Evolutionary conservation across 495 filamentous ascomycete species (phyloP).

Genomic region (Lentithecium fluviatile): DNA sequence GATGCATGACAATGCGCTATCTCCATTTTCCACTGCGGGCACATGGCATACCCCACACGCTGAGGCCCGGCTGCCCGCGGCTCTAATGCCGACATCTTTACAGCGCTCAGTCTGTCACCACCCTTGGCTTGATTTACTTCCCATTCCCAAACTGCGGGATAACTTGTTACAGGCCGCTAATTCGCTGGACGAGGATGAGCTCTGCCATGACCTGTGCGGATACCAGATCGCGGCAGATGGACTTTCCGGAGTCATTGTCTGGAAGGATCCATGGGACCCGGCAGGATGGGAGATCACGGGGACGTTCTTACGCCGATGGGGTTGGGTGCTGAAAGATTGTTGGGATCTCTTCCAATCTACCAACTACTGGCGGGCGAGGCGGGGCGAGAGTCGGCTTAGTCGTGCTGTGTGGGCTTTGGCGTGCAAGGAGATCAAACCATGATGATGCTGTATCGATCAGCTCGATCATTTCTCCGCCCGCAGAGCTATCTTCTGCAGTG

Average conservation of each 20-base stretch:
- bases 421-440: no score
- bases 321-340: neutral
- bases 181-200: neutral
- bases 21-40: neutral
- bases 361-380: neutral
- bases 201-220: neutral
- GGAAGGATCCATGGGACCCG: neutral
- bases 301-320: neutral
- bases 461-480: no score
- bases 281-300: neutral
- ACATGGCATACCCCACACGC: neutral
- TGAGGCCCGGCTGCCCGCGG: no score
- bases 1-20: neutral
- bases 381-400: no score
- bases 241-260: neutral
- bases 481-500: no score
- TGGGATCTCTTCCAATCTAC: neutral
- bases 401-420: no score
- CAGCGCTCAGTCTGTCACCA: neutral
- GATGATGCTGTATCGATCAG: no score
- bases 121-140: neutral
- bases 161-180: neutral
- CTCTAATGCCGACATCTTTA: neutral
- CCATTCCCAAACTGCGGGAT: neutral
- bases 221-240: neutral